These are phyloP conservation scores for Lenwebbia sp. DNA, from an alignment of 345 rosid genomes.

Conservation along the genomic window DNA sequence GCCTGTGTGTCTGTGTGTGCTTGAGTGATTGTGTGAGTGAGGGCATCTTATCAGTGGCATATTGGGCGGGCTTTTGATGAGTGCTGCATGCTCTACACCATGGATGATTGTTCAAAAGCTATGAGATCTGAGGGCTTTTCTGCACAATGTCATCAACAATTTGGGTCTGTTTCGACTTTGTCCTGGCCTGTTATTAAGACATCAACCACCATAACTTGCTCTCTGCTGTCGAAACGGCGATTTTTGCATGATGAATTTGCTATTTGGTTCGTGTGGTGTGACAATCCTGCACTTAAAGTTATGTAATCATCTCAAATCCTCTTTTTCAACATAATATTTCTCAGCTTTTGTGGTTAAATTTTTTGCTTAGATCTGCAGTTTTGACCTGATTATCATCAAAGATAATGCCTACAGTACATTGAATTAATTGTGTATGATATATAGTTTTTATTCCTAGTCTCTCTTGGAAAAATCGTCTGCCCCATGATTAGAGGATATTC, in stretches of 20 bases:
- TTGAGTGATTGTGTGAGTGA: neutral
- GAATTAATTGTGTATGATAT: neutral
- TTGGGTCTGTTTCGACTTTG: too few species aligned
- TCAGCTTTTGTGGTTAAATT: neutral
- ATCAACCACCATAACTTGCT: neutral
- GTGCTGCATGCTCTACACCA: neutral
- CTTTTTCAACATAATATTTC: neutral
- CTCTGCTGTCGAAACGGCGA: neutral
- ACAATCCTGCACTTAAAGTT: neutral
- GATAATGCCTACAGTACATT: neutral
- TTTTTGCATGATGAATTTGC: neutral
- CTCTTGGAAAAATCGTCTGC: neutral
- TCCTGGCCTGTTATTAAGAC: too few species aligned
- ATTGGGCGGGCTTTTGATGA: slow-evolving; percentile 1
- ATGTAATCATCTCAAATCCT: neutral
- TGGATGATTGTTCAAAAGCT: slow-evolving; percentile 2
- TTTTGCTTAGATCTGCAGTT: neutral
- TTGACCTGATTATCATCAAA: neutral
- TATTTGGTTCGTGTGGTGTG: neutral
- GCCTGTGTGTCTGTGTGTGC: neutral
- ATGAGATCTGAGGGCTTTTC: slow-evolving; percentile 13
- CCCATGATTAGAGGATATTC: neutral
- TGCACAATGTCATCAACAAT: neutral
- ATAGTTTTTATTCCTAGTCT: neutral
- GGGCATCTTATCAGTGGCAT: neutral